Evolutionary conservation across 2,329 filamentous ascomycete genomes (phyloP), one percentile per base, ranked within the genome.

Genomic region (Aspergillus ruber): DNA sequence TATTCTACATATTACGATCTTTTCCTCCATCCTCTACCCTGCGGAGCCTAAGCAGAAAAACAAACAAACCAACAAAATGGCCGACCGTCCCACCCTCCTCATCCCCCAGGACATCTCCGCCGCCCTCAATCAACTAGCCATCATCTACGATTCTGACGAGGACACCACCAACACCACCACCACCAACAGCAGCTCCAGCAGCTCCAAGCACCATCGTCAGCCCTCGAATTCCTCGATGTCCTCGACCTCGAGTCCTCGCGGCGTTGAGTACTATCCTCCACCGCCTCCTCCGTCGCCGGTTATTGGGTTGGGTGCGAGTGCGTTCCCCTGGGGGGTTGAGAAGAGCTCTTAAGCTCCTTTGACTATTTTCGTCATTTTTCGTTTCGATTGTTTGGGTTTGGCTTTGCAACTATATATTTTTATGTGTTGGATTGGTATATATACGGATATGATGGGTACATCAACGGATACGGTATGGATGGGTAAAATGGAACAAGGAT

Each of bases 51-150:
- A 21, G 21, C 3, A 6, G 7, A n/a, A 15, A 15, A 9, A 4
- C 18, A 18, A 18, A 2, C 36, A 15, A 21, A 17, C 21, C 18
- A 15, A 12, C 17, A 39, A 6, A 17, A 39, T 39, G 36, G 47
- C 51, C 58, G 38, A 36, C 51, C 41, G 46, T 57, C 35, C 54
- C 56, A 15, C 49, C 59, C 12, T 53, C 60, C 29, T 59, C 57
- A 43, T 65, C 65, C 44, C 61, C 12, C 62, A 70, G 48, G 64
- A 72, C 42, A 66, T 72, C 54, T 62, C 63, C 50, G 64, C 61
- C 45, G 67, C 68, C 20, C 63, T 71, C 49, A 54, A 59, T 17
- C 36, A 18, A 8, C 36, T 20, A 18, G 17, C 17, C 36, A 39
- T 20, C 36, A 13, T 18, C 18, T 39, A 18, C 13, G 33, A 36